phyloP scores from a whole-genome alignment of 192 early-diverging fungal species.

The Entomortierella beljakovae region DNA sequence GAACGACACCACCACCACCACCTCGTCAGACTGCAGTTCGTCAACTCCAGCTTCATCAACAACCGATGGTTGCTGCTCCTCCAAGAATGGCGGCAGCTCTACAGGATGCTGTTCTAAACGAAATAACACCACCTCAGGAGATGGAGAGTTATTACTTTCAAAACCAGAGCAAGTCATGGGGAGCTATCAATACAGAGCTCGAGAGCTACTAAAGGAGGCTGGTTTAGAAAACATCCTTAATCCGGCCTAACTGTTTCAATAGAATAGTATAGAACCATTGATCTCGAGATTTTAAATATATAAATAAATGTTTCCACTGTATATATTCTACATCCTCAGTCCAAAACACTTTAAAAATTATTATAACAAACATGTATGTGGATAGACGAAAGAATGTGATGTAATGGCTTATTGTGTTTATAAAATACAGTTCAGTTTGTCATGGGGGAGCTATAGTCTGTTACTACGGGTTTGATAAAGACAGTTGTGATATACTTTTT shows the following conservation, averaged over 20 bases:
- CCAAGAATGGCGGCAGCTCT: neutral
- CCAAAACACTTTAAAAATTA: no score
- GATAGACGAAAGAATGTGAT: no score
- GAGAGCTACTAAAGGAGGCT: slow-evolving; percentile 22
- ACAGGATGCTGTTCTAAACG: neutral
- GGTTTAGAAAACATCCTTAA: slow-evolving; percentile 17
- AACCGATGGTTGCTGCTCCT: slow-evolving; percentile 8
- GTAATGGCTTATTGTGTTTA: no score
- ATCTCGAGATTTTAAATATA: no score
- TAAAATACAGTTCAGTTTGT: no score
- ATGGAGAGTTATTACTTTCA: slow-evolving; percentile 1
- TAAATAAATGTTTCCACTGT: no score
- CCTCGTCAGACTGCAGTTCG: neutral
- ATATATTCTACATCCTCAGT: no score
- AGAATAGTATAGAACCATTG: neutral
- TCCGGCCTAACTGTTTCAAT: neutral
- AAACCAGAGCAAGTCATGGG: slow-evolving; percentile 33
- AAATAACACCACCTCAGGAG: neutral
- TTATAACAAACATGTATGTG: no score
- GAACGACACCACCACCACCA: neutral
- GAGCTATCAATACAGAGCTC: slow-evolving; percentile 16
- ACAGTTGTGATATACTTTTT: slow-evolving; percentile 76
- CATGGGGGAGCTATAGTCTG: neutral
- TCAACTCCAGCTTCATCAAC: neutral
- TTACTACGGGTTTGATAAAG: slow-evolving; percentile 51